These are phyloP conservation scores for Ploettnerulaceae sp. DNA, from an alignment of 2,329 filamentous ascomycete species.

Conservation along the genomic window DNA sequence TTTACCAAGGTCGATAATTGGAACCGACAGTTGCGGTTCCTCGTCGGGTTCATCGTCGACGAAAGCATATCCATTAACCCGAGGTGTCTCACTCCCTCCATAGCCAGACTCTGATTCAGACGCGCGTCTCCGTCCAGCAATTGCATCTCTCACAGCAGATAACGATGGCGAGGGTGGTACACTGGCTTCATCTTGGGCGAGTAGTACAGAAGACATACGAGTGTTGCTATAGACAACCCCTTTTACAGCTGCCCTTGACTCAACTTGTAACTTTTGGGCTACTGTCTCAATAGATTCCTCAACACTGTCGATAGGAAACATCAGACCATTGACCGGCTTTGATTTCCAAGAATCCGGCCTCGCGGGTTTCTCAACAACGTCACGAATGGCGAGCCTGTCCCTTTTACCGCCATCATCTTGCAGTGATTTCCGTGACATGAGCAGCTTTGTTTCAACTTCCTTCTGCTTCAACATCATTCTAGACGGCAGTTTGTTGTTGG, in stretches of 20 bases:
- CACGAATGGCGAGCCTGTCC: conserved; percentile 58
- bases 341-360: conserved; percentile 72
- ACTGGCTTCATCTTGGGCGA: conserved; percentile 36
- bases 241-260: conserved; percentile 71
- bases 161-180: conserved; percentile 75
- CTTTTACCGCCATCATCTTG: conserved; percentile 51
- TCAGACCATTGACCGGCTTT: conserved; percentile 73
- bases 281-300: conserved; percentile 57
- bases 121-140: conserved; percentile 64
- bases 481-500: conserved; percentile 78
- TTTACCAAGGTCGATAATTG: conserved; percentile 53
- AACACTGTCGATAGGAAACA: conserved; percentile 72
- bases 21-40: conserved; percentile 38
- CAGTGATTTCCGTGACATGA: conserved; percentile 42
- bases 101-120: conserved; percentile 56
- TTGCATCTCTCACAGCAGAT: conserved; percentile 78
- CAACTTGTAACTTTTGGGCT: conserved; percentile 61
- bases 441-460: conserved; percentile 51
- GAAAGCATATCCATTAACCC: conserved; percentile 90
- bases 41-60: conserved; percentile 72
- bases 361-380: conserved; percentile 67
- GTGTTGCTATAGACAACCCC: conserved; percentile 80
- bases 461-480: conserved; percentile 70
- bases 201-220: conserved; percentile 55
- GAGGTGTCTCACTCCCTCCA: conserved; percentile 68